phyloP scores from a whole-genome alignment of 225 moss, liverwort and hornwort species.

The Sphagnum contortum region DNA sequence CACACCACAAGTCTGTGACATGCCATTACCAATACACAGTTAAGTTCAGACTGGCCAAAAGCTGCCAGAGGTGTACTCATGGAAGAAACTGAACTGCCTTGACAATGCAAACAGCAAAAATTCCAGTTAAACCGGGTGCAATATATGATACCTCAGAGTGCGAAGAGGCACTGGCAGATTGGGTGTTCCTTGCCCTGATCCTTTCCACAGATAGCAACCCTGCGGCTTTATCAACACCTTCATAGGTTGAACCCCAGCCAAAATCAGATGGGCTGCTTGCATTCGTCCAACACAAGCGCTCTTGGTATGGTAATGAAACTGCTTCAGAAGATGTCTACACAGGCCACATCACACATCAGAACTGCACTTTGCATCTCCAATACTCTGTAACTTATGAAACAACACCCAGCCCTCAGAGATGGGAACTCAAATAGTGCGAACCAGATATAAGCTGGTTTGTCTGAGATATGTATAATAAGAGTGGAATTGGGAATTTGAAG shows the following conservation, averaged over 20 bases:
- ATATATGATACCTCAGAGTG: slow-evolving; percentile 20
- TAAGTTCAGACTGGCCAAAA: too few species aligned
- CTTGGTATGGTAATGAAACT: slow-evolving; percentile 38
- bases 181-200: slow-evolving; percentile 33
- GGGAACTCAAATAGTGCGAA: slow-evolving; percentile 27
- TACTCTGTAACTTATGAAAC: slow-evolving; percentile 43
- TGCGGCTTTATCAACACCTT: slow-evolving; percentile 21
- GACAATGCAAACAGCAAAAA: too few species aligned
- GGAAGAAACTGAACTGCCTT: too few species aligned
- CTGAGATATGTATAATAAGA: slow-evolving; percentile 37
- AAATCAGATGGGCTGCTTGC: slow-evolving; percentile 46
- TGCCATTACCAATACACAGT: too few species aligned
- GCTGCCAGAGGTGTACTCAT: too few species aligned
- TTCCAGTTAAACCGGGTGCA: too few species aligned
- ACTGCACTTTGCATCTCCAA: slow-evolving; percentile 52
- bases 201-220: slow-evolving; percentile 33
- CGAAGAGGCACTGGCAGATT: slow-evolving; percentile 19
- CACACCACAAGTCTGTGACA: slow-evolving; percentile 42
- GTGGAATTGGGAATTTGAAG: slow-evolving; percentile 25
- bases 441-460: slow-evolving; percentile 25
- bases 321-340: slow-evolving; percentile 46
- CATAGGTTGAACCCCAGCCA: slow-evolving; percentile 35
- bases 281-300: slow-evolving; percentile 45
- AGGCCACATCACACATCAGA: slow-evolving; percentile 54
- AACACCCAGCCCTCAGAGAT: slow-evolving; percentile 37